A percentile compares a stretch with the other conserved stretches of the same genome.
Conservation (phyloP, 2,329 filamentous ascomycete genomes). For the Aspergillus pseudonomiae region DNA sequence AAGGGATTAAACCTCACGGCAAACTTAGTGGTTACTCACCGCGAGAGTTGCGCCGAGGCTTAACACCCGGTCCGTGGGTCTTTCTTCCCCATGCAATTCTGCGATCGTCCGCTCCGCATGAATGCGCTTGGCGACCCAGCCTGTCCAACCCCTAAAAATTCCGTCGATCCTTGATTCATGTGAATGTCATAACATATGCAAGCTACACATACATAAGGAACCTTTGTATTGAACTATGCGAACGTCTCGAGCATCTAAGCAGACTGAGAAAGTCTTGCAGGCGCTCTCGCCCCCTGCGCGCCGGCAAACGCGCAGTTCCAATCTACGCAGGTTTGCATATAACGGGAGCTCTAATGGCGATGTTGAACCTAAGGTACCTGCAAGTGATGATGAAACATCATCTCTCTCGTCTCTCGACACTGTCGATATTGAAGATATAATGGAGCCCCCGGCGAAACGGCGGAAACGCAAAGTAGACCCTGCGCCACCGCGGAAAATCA, state of each 20-base stretch:
- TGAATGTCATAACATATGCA: slow-evolving; percentile 17
- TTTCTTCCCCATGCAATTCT: slow-evolving; percentile 1
- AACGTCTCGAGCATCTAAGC: slow-evolving; percentile 61
- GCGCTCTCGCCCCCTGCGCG: slow-evolving; percentile 44
- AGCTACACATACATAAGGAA: neutral
- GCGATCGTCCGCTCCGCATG: neutral
- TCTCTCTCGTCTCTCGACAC: slow-evolving; percentile 41
- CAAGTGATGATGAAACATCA: slow-evolving; percentile 33
- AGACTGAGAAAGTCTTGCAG: slow-evolving; percentile 61
- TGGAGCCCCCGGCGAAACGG: slow-evolving; percentile 48
- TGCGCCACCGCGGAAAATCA: slow-evolving; percentile 24
- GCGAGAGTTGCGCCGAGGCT: slow-evolving; percentile 1
- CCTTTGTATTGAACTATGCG: slow-evolving; percentile 51
- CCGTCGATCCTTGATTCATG: slow-evolving; percentile 19
- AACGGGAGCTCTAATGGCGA: slow-evolving; percentile 17
- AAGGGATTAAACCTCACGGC: neutral
- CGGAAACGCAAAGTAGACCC: slow-evolving; percentile 49
- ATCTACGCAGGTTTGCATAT: slow-evolving; percentile 30
- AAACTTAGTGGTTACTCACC: neutral
- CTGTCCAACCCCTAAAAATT: slow-evolving; percentile 1
- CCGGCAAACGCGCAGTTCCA: slow-evolving; percentile 51
- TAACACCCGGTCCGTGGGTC: neutral
- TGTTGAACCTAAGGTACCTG: slow-evolving; percentile 32
- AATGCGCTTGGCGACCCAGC: neutral
- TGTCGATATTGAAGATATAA: slow-evolving; percentile 62